Conservation (phyloP, 176 grass and related monocot species). For the Rhynchospora pubera region DNA sequence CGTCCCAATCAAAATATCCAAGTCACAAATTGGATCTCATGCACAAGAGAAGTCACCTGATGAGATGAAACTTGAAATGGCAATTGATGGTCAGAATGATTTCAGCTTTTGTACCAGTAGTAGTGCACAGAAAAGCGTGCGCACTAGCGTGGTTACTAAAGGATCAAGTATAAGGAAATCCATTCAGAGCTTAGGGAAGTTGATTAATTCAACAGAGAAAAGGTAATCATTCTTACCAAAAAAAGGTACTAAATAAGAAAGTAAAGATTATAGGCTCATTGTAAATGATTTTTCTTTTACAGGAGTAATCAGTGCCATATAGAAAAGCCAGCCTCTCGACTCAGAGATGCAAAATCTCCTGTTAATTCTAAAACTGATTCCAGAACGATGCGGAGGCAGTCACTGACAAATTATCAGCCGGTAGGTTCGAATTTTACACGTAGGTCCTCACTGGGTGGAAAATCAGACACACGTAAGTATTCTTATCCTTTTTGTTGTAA, state of each 20-base stretch:
- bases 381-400: constrained; percentile 58
- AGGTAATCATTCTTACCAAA: constrained; percentile 37
- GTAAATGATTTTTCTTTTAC: constrained; percentile 26
- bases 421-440: constrained; percentile 36
- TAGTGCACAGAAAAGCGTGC: constrained; percentile 27
- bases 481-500: not conserved
- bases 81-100: constrained; percentile 18
- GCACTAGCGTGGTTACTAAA: constrained; percentile 36
- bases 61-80: constrained; percentile 32
- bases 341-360: constrained; percentile 14
- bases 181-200: constrained; percentile 74
- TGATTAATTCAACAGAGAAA: constrained; percentile 69
- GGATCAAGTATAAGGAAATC: constrained; percentile 82
- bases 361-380: constrained; percentile 33
- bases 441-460: constrained; percentile 78
- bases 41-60: constrained; percentile 35
- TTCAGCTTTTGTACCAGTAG: constrained; percentile 31
- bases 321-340: constrained; percentile 41
- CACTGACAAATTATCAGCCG: constrained; percentile 44
- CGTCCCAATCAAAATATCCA: constrained; percentile 25
- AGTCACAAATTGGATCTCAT: constrained; percentile 38
- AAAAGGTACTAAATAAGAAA: not conserved
- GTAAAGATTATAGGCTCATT: not conserved
- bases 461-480: constrained; percentile 13
- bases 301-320: constrained; percentile 39